A percentile compares a stretch with the other conserved stretches of the same genome.
phyloP scores from a whole-genome alignment of 2,329 filamentous ascomycete genomes.

The Colletotrichum truncatum region DNA sequence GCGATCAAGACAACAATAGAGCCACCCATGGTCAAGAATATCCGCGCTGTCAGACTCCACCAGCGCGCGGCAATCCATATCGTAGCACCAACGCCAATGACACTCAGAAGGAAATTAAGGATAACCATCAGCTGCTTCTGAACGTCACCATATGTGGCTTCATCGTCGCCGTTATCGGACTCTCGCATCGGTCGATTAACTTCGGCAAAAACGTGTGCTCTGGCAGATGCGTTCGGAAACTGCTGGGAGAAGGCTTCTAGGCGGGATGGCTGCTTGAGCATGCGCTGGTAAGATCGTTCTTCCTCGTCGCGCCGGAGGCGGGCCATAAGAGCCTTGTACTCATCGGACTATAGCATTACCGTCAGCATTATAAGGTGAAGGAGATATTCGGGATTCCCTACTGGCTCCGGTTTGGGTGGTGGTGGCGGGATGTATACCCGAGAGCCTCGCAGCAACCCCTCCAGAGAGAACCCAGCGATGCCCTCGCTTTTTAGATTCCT shows the following conservation, averaged over 20 bases:
- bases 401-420: slow-evolving; percentile 79
- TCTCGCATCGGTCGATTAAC: slow-evolving; percentile 57
- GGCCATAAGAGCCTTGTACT: slow-evolving; percentile 90
- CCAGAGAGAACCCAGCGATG: slow-evolving; percentile 61
- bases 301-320: slow-evolving; percentile 86
- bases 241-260: slow-evolving; percentile 68
- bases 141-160: slow-evolving; percentile 75
- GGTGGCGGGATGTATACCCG: slow-evolving; percentile 82
- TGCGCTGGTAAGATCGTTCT: slow-evolving; percentile 80
- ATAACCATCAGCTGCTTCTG: slow-evolving; percentile 87
- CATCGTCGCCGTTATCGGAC: slow-evolving; percentile 66
- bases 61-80: slow-evolving; percentile 82
- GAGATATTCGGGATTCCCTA: slow-evolving; percentile 50
- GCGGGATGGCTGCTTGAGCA: slow-evolving; percentile 70
- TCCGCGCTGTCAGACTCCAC: slow-evolving; percentile 76
- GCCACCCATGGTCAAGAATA: slow-evolving; percentile 77
- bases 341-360: slow-evolving; percentile 65
- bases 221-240: slow-evolving; percentile 60
- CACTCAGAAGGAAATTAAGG: slow-evolving; percentile 88
- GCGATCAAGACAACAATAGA: slow-evolving; percentile 76
- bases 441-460: slow-evolving; percentile 76
- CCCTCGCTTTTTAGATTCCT: slow-evolving; percentile 53
- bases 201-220: slow-evolving; percentile 63
- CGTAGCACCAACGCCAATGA: slow-evolving; percentile 79
- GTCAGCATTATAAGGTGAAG: not conserved